A percentile compares a stretch with the other conserved stretches of the same genome.
Evolutionary conservation across 352 stramenopile species (phyloP).

Genomic region (Phytophthora rubi): DNA sequence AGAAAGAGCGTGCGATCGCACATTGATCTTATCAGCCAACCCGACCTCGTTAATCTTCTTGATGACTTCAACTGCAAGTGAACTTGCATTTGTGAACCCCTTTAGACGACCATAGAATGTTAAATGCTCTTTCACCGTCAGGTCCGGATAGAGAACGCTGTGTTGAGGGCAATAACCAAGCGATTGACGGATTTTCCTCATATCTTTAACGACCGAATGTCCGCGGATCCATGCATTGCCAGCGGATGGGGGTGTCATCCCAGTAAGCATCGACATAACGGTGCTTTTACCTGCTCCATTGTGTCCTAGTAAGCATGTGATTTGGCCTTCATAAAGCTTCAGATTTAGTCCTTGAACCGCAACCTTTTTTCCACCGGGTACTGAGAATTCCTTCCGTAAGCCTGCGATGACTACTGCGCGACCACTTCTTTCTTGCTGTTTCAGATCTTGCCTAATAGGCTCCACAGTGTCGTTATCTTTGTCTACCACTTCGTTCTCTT

Average conservation of each 20-base stretch:
- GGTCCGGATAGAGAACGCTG: conserved; percentile 95
- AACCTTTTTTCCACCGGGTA: conserved; percentile 69
- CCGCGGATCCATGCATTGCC: conserved; percentile 70
- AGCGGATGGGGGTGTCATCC: conserved; percentile 63
- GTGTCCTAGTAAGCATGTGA: conserved; percentile 94
- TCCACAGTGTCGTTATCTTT: conserved; percentile 27
- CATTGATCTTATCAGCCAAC: conserved; percentile 86
- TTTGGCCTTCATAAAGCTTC: conserved; percentile 93
- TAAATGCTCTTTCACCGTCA: conserved; percentile 97
- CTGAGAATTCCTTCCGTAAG: conserved; percentile 82
- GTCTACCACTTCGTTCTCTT: conserved; percentile 22
- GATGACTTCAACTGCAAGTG: conserved; percentile 34
- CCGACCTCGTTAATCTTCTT: conserved; percentile 91
- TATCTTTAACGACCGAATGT: conserved; percentile 64
- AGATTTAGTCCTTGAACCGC: conserved; percentile 89
- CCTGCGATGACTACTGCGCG: conserved; percentile 63
- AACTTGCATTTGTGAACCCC: conserved; percentile 45
- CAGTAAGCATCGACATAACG: conserved; percentile 83
- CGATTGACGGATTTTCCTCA: conserved; percentile 86
- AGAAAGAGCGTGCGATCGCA: conserved; percentile 61
- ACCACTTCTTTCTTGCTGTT: conserved; percentile 57
- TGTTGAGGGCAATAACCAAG: conserved; percentile 98
- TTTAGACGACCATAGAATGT: conserved; percentile 95
- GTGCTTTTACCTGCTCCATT: conserved; percentile 95
- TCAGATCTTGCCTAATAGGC: conserved; percentile 41